Evolutionary conservation across 2,329 filamentous ascomycete genomes (phyloP).

Genomic region (Penicillium sp.): DNA sequence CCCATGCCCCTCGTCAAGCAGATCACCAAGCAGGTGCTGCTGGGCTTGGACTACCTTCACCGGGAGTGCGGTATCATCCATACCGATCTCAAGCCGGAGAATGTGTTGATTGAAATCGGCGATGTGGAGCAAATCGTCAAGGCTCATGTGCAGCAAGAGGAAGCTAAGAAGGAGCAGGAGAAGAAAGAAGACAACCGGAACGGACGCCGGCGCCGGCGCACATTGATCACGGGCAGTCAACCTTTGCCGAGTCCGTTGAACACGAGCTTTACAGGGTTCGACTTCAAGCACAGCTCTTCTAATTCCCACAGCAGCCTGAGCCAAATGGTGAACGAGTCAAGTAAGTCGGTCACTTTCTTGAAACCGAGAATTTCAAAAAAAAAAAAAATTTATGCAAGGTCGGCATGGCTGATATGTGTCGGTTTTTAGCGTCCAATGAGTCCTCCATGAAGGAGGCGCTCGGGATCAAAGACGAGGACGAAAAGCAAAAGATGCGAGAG

Average conservation of each 20-base stretch:
- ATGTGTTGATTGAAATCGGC: constrained; percentile 96
- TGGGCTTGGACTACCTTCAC: constrained; percentile 93
- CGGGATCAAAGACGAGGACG: constrained; percentile 54
- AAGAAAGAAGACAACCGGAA: constrained; percentile 89
- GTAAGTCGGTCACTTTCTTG: constrained; percentile 46
- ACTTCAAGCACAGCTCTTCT: constrained; percentile 56
- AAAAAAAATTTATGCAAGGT: constrained; percentile 26
- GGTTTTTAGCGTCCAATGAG: constrained; percentile 37
- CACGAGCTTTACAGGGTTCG: constrained; percentile 75
- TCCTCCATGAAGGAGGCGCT: constrained; percentile 53
- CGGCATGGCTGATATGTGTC: constrained; percentile 23
- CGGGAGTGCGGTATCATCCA: constrained; percentile 98
- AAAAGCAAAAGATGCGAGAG: constrained; percentile 73
- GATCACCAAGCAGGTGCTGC: constrained; percentile 94
- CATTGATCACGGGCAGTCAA: constrained; percentile 94
- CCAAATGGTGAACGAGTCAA: constrained; percentile 70
- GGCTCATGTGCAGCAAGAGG: constrained; percentile 73
- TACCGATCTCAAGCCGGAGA: constrained; percentile 95
- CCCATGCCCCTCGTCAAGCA: constrained; percentile 96
- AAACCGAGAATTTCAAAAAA: not conserved
- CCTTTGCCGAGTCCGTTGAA: constrained; percentile 92
- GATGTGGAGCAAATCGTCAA: constrained; percentile 98
- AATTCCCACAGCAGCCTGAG: constrained; percentile 70
- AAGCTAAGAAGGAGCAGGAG: constrained; percentile 52
- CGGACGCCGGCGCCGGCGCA: constrained; percentile 79